Evolutionary conservation across 2,329 filamentous ascomycete species (phyloP).

Genomic region (Fusarium keratoplasticum): DNA sequence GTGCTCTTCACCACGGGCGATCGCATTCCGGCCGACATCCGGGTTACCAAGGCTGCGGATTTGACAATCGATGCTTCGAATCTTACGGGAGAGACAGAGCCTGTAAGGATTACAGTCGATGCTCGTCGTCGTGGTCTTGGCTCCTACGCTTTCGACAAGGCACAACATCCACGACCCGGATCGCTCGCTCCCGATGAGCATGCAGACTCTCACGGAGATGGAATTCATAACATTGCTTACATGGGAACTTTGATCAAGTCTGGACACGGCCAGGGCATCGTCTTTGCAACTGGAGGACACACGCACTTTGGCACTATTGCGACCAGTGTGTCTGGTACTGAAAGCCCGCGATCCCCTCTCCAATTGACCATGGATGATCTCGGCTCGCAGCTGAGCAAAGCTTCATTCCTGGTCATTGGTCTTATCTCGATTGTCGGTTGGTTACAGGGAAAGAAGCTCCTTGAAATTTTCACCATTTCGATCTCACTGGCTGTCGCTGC

Average conservation of each 20-base stretch:
- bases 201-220: slow-evolving; percentile 73
- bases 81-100: slow-evolving; percentile 95
- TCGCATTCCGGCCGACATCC: slow-evolving; percentile 94
- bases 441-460: slow-evolving; percentile 85
- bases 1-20: slow-evolving; percentile 96
- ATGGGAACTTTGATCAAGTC: slow-evolving; percentile 98
- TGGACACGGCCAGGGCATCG: slow-evolving; percentile 93
- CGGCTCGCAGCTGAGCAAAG: slow-evolving; percentile 94
- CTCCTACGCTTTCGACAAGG: slow-evolving; percentile 45
- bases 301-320: slow-evolving; percentile 98
- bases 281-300: slow-evolving; percentile 93
- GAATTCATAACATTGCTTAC: slow-evolving; percentile 92
- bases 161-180: slow-evolving; percentile 54
- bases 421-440: slow-evolving; percentile 93
- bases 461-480: slow-evolving; percentile 98
- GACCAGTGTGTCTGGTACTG: slow-evolving; percentile 91
- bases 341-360: slow-evolving; percentile 92
- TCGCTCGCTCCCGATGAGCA: slow-evolving; percentile 58
- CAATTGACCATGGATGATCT: slow-evolving; percentile 98
- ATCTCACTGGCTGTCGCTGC: slow-evolving; percentile 96
- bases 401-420: slow-evolving; percentile 93
- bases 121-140: slow-evolving; percentile 54
- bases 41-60: slow-evolving; percentile 90
- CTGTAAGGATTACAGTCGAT: slow-evolving; percentile 81
- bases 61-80: slow-evolving; percentile 97